Evolutionary conservation across 768 basidiomycete species (phyloP).

Genomic region (Clitopilus passeckerianus): DNA sequence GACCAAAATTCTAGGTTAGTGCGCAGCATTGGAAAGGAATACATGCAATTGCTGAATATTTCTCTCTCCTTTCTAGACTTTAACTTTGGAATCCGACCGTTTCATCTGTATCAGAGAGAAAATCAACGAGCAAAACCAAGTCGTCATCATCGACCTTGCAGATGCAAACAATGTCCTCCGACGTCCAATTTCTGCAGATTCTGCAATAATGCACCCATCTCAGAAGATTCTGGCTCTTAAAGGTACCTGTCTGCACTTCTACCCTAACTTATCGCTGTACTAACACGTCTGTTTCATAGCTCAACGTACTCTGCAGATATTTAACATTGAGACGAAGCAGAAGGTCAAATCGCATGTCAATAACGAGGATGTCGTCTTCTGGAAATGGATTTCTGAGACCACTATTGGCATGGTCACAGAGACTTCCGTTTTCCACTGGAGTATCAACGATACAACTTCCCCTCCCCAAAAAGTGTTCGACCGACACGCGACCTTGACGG

Average conservation of each 20-base stretch:
- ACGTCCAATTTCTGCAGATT: constrained; percentile 95
- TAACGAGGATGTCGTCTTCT: constrained; percentile 93
- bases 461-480: constrained; percentile 93
- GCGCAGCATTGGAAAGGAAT: constrained; percentile 2
- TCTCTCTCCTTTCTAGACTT: constrained; percentile 43
- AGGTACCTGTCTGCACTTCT: constrained; percentile 38
- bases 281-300: constrained; percentile 44
- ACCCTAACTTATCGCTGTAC: constrained; percentile 7
- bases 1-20: constrained; percentile 26
- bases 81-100: constrained; percentile 96
- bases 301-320: constrained; percentile 90
- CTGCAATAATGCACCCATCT: constrained; percentile 96
- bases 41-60: constrained; percentile 2
- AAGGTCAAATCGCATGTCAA: constrained; percentile 96
- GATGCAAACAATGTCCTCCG: constrained; percentile 97
- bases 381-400: constrained; percentile 95
- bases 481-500: constrained; percentile 89
- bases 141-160: constrained; percentile 96
- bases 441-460: constrained; percentile 67
- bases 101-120: constrained; percentile 98
- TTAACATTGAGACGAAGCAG: constrained; percentile 96
- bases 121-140: constrained; percentile 92
- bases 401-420: constrained; percentile 96
- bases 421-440: constrained; percentile 89
- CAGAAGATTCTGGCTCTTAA: constrained; percentile 97